Evolutionary conservation across 257 asterid species (phyloP), one percentile per base, ranked within the genome.

Genomic region (Solanum habrochaites): DNA sequence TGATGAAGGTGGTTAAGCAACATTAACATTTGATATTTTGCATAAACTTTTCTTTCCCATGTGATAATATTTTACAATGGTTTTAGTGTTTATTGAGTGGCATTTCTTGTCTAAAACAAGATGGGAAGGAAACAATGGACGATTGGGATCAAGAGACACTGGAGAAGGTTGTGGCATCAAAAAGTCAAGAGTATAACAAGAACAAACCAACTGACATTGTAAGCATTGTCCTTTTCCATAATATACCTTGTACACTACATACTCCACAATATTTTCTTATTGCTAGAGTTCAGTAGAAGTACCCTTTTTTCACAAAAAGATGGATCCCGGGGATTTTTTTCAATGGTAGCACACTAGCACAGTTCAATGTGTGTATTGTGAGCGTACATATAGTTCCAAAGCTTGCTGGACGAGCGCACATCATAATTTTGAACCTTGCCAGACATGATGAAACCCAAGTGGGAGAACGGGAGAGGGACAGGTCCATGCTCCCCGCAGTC

Each of bases 191-290:
- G 93, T 97, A 95, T 89, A 94, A 97, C 92, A 94, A 95, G 93
- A 97, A 97, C 89, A 97, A 97, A 92, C 98, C 99, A 39, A 97
- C 98, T 8, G 99, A 97, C 85, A 97, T 97, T 21, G 99, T 97
- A 92, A 91, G 96, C 75, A 8, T 86, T 80, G 40, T 80, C 25
- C 15, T 80, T 77, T 80, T 29, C 84, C 67, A 80, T 11, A 27
- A 47, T 47, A 5, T 47, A 80, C 42, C 66, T 27, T 80, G 25
- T 43, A 80, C 42, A 16, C 8, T 75, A 15, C 75, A 31, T 69
- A 16, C 78, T 70, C 25, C 25, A 70, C 43, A 32, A 18, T 21
- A 71, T 71, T 32, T 18, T 71, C 16, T 71, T 71, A 71, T 71
- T 1, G n/a, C 80, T 71, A 42, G 80, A 71, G 25, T 71, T 56